A percentile compares a stretch with the other conserved stretches of the same genome.
Conservation (phyloP, 2,329 filamentous ascomycete genomes). For the Ophiocordyceps camponoti-leonardi region DNA sequence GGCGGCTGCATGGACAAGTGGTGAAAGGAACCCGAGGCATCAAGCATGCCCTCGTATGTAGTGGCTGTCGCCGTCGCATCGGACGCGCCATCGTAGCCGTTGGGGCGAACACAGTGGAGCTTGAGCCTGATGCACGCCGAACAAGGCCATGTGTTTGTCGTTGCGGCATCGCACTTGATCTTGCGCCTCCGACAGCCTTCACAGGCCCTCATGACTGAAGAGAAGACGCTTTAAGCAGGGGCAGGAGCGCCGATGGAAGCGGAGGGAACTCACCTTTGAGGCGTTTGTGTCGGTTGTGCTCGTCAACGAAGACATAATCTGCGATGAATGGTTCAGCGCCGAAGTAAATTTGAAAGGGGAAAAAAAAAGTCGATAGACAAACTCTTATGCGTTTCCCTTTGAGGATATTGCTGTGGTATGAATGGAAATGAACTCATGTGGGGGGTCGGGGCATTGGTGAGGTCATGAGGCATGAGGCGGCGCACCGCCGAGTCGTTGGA, state of each 20-base stretch:
- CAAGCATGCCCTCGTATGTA: conserved; percentile 15
- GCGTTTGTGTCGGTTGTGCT: conserved; percentile 94
- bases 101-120: conserved; percentile 81
- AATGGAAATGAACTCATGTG: conserved; percentile 58
- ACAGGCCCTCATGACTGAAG: conserved; percentile 82
- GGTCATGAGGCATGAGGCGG: conserved; percentile 46
- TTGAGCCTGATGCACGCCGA: conserved; percentile 86
- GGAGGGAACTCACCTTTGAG: conserved; percentile 53
- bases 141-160: conserved; percentile 94
- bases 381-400: conserved; percentile 72
- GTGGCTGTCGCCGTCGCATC: conserved; percentile 16
- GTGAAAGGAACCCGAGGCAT: conserved; percentile 20
- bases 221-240: conserved; percentile 17
- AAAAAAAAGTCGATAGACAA: neutral
- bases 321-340: conserved; percentile 3
- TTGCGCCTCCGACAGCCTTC: conserved; percentile 89
- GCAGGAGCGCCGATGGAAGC: neutral
- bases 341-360: neutral
- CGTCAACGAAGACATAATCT: conserved; percentile 99
- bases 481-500: conserved; percentile 42
- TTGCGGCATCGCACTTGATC: conserved; percentile 95
- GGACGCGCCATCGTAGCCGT: conserved; percentile 42
- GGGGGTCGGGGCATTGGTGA: conserved; percentile 25
- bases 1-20: conserved; percentile 32
- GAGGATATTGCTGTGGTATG: conserved; percentile 38